Evolutionary conservation across 2,329 filamentous ascomycete species (phyloP), one percentile per base, ranked within the genome.

Genomic region (Lachnellula subtilissima): DNA sequence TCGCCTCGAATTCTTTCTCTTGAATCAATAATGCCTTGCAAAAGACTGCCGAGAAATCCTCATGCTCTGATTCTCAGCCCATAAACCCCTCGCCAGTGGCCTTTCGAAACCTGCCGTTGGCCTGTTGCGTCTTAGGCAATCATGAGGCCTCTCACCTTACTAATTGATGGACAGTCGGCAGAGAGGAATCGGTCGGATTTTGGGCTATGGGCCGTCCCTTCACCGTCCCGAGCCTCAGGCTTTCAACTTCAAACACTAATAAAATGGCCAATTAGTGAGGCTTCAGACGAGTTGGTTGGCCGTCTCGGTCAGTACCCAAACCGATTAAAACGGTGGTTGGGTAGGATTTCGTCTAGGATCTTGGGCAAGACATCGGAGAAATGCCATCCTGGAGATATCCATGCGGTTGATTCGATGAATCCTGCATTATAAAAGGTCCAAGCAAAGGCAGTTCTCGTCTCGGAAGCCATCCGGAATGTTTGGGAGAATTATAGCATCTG

Each of bases 301-400:
- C 45, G 23, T 22, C 14, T 32, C 45, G 14, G 25, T 48, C 23
- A 48, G 45, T 8, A 48, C 36, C 28, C 35, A 54, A 47, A 53
- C 42, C 48, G 43, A 49, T 52, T 50, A 48, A 37, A 49, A 1
- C 45, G 54, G 58, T 58, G 58, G 60, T 60, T 60, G 57, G 60
- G 56, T 53, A 56, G 57, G 58, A 58, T 64, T 59, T 48, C 39
- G 48, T 62, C 59, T 50, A 28, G 48, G 15, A 32, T 40, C 39
- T 50, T 52, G 48, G 55, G 50, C 17, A 52, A 28, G 39, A 55
- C 56, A 61, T 62, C 62, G 58, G 62, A 57, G 54, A 53, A 51
- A 52, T 56, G 55, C 2, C 6, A 12, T 19, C n/a, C 19, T 23
- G n/a, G 42, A 45, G 48, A 52, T 50, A 17, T 22, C 42, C 50